Evolutionary conservation across 805 yeast species (phyloP), one percentile per base, ranked within the genome.

Genomic region (Zygosaccharomyces gambellarensis): DNA sequence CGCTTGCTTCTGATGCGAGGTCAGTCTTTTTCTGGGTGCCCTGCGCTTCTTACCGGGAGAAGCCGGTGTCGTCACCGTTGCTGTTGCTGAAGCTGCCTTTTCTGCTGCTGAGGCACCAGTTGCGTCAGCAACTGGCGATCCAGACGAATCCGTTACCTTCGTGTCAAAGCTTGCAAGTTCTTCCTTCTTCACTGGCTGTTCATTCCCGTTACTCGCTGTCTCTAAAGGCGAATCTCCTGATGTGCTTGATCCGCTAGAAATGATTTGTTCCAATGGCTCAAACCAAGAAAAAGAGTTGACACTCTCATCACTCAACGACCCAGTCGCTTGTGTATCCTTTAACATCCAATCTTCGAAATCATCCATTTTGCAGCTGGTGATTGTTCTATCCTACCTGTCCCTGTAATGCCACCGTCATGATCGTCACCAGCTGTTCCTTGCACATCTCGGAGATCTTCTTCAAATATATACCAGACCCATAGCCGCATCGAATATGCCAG

Each of bases 1-100:
- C 0, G 87, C 87, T 58, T 80, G 80, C 56, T 83, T 81, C 66
- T 83, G 89, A 55, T 75, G 74, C 5, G 73, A 72, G 7, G 83
- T 78, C 47, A 79, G 63, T 64, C 81, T 73, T 66, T 80, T 79
- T 61, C 83, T 68, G 41, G 78, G 77, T 11, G 79, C 75, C 62
- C 80, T 71, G 62, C 70, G 74, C 69, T 69, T 71, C 60, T 69
- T 69, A 36, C 47, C 42, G 22, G 31, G 43, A n/a, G 39, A 22
- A 19, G 46, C 43, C 27, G 45, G 49, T 27, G 38, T 38, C 6
- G 9, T 25, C 10, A 27, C 41, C 19, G 19, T 27, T 19, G 36
- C 34, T 8, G 21, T 34, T 12, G 38, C 17, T 27, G 27, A 12
- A 5, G 39, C 45, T 14, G 22, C 17, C 2, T 17, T 17, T 17